phyloP scores from a whole-genome alignment of 352 stramenopile species.

The Pythium plurisporium region DNA sequence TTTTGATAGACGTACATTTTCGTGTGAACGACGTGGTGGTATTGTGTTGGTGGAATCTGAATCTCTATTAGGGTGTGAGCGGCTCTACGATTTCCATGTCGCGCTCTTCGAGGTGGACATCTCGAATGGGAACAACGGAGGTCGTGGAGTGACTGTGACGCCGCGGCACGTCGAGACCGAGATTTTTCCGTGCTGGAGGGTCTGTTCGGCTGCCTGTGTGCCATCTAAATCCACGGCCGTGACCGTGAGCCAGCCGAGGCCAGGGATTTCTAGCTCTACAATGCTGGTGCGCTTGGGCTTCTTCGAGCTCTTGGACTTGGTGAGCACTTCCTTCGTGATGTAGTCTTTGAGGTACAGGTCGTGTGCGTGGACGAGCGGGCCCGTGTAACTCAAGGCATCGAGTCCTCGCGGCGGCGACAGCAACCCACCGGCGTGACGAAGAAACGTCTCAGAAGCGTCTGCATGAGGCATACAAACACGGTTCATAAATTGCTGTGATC shows the following conservation, averaged over 20 bases:
- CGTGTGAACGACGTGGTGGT: neutral
- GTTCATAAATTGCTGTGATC: neutral
- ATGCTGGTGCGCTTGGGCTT: slow-evolving; percentile 77
- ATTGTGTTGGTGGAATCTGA: neutral
- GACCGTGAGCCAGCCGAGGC: slow-evolving; percentile 77
- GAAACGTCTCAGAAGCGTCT: slow-evolving; percentile 72
- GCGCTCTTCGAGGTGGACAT: slow-evolving; percentile 72
- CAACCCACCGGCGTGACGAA: slow-evolving; percentile 73
- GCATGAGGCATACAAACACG: too few species aligned
- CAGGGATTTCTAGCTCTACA: slow-evolving; percentile 72
- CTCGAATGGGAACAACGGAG: slow-evolving; percentile 75
- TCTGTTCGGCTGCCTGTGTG: slow-evolving; percentile 54
- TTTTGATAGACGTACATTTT: neutral
- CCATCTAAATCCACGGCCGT: slow-evolving; percentile 80
- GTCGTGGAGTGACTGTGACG: slow-evolving; percentile 46
- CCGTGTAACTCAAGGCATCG: slow-evolving; percentile 74
- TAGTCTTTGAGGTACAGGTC: slow-evolving; percentile 71
- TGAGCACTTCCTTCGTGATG: slow-evolving; percentile 50
- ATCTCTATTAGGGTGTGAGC: slow-evolving; percentile 1
- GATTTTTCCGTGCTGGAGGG: slow-evolving; percentile 57
- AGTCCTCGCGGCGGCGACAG: slow-evolving; percentile 74
- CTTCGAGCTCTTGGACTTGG: slow-evolving; percentile 68
- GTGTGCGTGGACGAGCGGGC: slow-evolving; percentile 43
- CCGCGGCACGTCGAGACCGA: slow-evolving; percentile 60
- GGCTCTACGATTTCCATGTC: slow-evolving; percentile 64